Evolutionary conservation across 1,139 yeast species (phyloP).

Genomic region (Meyerozyma sp.): DNA sequence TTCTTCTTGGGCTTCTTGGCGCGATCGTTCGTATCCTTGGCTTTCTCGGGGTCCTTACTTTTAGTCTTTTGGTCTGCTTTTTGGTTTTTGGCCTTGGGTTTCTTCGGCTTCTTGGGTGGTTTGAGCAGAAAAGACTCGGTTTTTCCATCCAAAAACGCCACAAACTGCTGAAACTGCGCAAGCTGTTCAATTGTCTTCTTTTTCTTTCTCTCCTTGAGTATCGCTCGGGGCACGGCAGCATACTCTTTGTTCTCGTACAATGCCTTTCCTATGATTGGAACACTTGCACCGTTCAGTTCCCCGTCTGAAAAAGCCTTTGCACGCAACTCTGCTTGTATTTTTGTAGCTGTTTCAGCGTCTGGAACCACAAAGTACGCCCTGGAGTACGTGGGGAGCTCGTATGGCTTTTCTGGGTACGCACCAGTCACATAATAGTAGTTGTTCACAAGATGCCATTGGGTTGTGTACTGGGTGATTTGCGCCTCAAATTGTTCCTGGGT

Average conservation of each 20-base stretch:
- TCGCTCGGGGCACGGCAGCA: too few relatives aligned
- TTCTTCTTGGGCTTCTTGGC: background rate
- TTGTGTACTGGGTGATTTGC: constrained; percentile 7
- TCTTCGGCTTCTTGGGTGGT: background rate
- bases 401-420: background rate
- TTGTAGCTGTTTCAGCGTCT: background rate
- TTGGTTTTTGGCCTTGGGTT: background rate
- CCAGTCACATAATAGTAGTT: background rate
- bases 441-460: background rate
- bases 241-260: background rate
- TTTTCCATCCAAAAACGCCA: background rate
- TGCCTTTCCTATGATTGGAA: background rate
- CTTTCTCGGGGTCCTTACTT: background rate
- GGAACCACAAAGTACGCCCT: background rate
- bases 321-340: background rate
- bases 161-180: background rate
- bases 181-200: background rate
- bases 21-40: background rate
- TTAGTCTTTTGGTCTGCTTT: background rate
- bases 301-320: background rate
- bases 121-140: background rate
- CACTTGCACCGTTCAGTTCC: background rate
- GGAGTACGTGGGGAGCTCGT: background rate
- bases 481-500: constrained; percentile 18
- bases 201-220: background rate